Evolutionary conservation across 1,284 basidiomycete species (phyloP).

Genomic region (Ustilago xerochloae): DNA sequence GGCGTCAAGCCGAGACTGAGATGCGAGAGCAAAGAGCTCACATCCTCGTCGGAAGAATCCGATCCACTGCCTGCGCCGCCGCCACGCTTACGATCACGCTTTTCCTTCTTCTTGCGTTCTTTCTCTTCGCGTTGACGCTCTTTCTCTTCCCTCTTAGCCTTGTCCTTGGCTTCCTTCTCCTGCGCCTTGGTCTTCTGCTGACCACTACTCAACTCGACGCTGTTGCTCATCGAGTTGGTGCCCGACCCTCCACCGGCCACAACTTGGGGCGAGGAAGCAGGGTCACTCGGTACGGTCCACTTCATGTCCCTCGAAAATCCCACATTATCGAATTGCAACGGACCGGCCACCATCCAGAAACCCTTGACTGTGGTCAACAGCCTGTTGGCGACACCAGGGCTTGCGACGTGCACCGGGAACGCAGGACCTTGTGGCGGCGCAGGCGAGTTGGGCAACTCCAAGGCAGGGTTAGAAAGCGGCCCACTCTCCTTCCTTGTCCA

Average conservation of each 20-base stretch:
- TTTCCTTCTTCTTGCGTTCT: slow-evolving; percentile 28
- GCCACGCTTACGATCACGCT: slow-evolving; percentile 24
- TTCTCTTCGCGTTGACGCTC: slow-evolving; percentile 33
- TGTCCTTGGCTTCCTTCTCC: slow-evolving; percentile 32
- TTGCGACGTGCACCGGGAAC: slow-evolving; percentile 32
- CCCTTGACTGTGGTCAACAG: slow-evolving; percentile 46
- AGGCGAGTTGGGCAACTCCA: slow-evolving; percentile 51
- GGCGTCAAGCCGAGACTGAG: slow-evolving; percentile 46
- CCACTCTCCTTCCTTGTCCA: slow-evolving; percentile 62
- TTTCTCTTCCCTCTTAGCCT: slow-evolving; percentile 36
- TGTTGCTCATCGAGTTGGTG: slow-evolving; percentile 9
- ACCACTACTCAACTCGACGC: slow-evolving; percentile 1
- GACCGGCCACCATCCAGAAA: slow-evolving; percentile 60
- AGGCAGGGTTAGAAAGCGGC: slow-evolving; percentile 47
- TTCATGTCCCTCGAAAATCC: slow-evolving; percentile 61
- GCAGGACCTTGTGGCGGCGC: slow-evolving; percentile 41
- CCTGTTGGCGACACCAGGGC: slow-evolving; percentile 13
- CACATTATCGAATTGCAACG: slow-evolving; percentile 65
- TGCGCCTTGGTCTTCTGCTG: slow-evolving; percentile 25
- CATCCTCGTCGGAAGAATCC: slow-evolving; percentile 39
- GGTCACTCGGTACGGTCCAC: slow-evolving; percentile 49
- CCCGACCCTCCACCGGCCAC: neutral
- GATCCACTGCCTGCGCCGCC: slow-evolving; percentile 33
- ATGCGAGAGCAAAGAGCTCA: slow-evolving; percentile 33
- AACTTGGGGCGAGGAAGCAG: slow-evolving; percentile 1